Evolutionary conservation across 768 basidiomycete genomes (phyloP).

Genomic region (Podaxis sp.): DNA sequence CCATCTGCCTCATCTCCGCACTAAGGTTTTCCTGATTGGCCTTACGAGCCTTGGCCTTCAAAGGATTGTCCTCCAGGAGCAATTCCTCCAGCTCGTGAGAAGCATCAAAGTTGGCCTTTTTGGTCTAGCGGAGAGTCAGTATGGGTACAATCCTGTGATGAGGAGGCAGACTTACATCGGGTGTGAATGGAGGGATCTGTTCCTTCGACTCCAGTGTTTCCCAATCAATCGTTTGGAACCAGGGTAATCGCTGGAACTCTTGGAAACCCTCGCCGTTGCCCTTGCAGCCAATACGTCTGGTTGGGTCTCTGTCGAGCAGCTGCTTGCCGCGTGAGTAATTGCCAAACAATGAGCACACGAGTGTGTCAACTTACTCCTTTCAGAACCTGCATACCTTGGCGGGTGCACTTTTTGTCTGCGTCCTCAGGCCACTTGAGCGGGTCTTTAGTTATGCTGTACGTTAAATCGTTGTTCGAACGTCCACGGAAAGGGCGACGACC

Average conservation of each 20-base stretch:
- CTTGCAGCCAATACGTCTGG: slow-evolving; percentile 81
- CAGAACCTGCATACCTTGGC: slow-evolving; percentile 75
- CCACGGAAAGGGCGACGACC: slow-evolving; percentile 92
- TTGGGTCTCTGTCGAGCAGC: slow-evolving; percentile 86
- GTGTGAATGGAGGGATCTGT: slow-evolving; percentile 79
- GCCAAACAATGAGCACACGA: slow-evolving; percentile 1
- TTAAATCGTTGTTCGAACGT: slow-evolving; percentile 89
- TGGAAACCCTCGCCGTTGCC: slow-evolving; percentile 76
- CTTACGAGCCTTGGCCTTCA: slow-evolving; percentile 93
- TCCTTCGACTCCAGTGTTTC: slow-evolving; percentile 76
- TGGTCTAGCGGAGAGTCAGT: slow-evolving; percentile 56
- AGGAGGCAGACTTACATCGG: slow-evolving; percentile 60
- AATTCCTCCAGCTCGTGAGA: slow-evolving; percentile 98
- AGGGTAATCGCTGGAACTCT: slow-evolving; percentile 76
- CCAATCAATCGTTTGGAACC: slow-evolving; percentile 94
- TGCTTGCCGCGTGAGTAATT: slow-evolving; percentile 28
- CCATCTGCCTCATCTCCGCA: slow-evolving; percentile 95
- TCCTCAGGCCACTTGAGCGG: slow-evolving; percentile 88
- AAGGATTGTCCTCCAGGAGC: slow-evolving; percentile 92
- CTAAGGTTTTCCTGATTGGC: slow-evolving; percentile 87
- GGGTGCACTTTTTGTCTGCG: slow-evolving; percentile 75
- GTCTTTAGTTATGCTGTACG: slow-evolving; percentile 90
- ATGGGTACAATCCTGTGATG: slow-evolving; percentile 12
- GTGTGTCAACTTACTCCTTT: slow-evolving; percentile 64
- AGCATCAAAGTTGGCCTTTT: slow-evolving; percentile 98